phyloP scores from a whole-genome alignment of 148 eudicot species.

The Cornus suecica region DNA sequence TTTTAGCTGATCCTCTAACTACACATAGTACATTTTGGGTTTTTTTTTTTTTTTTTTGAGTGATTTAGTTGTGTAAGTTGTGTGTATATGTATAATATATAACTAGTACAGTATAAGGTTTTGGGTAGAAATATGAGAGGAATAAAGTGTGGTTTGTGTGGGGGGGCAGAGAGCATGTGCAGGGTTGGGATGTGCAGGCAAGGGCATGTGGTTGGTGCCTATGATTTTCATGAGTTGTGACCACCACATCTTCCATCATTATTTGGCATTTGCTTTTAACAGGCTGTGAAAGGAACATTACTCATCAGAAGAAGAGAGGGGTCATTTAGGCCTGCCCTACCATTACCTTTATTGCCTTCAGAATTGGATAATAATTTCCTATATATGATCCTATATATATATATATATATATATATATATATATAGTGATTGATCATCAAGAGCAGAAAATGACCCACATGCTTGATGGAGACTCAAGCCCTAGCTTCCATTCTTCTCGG shows the following conservation, averaged over 20 bases:
- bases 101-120: neutral
- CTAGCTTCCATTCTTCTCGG: no score
- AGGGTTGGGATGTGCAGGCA: conserved; percentile 13
- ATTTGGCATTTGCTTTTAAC: conserved; percentile 14
- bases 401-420: no score
- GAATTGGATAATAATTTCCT: neutral
- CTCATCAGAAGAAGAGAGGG: neutral
- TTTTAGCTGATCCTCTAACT: conserved; percentile 16
- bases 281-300: neutral
- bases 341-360: neutral
- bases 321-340: neutral
- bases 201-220: conserved; percentile 25
- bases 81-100: neutral
- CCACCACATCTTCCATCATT: conserved; percentile 24
- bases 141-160: neutral
- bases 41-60: no score
- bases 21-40: conserved; percentile 11
- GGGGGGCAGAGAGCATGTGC: conserved; percentile 31
- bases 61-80: conserved; percentile 3
- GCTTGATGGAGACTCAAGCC: no score
- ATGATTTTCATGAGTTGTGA: conserved; percentile 19
- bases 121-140: neutral
- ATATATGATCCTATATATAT: neutral
- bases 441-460: no score
- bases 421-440: neutral